These are phyloP conservation scores for Hydnum rufescens DNA, from an alignment of 768 basidiomycete species.

Conservation along the genomic window DNA sequence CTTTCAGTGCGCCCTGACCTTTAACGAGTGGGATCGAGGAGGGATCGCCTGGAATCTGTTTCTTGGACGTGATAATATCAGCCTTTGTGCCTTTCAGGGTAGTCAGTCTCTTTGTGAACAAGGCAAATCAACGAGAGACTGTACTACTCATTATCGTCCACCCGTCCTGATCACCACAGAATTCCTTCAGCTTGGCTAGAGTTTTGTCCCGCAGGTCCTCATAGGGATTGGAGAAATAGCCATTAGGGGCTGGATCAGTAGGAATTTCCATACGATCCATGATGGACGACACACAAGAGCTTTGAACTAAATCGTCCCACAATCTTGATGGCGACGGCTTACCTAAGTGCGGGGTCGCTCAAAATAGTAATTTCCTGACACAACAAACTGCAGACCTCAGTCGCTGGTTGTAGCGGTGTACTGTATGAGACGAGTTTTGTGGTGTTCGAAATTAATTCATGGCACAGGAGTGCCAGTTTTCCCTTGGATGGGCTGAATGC, in stretches of 20 bases:
- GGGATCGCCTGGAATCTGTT: slow-evolving; percentile 7
- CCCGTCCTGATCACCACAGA: slow-evolving; percentile 9
- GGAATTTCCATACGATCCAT: not conserved
- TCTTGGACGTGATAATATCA: slow-evolving; percentile 8
- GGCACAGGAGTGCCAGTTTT: too few species aligned
- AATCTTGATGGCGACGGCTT: too few species aligned
- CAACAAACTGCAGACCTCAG: too few species aligned
- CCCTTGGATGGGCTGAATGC: too few species aligned
- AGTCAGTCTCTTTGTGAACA: not conserved
- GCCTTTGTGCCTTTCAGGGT: slow-evolving; percentile 7
- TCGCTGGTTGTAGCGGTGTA: too few species aligned
- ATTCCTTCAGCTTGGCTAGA: slow-evolving; percentile 8
- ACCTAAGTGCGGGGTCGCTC: too few species aligned
- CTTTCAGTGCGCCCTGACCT: slow-evolving; percentile 8
- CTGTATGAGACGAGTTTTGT: too few species aligned
- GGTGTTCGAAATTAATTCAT: too few species aligned
- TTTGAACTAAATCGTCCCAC: too few species aligned
- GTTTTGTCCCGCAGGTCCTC: slow-evolving; percentile 2
- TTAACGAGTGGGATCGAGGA: slow-evolving; percentile 10
- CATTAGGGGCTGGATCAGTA: not conserved
- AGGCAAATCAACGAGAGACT: not conserved
- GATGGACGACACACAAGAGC: too few species aligned
- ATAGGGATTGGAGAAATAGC: slow-evolving; percentile 7
- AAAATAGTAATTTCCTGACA: too few species aligned
- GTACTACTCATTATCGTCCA: slow-evolving; percentile 9